Conservation (phyloP, 164 flowering plant species). For the Euptelea pleiosperma region DNA sequence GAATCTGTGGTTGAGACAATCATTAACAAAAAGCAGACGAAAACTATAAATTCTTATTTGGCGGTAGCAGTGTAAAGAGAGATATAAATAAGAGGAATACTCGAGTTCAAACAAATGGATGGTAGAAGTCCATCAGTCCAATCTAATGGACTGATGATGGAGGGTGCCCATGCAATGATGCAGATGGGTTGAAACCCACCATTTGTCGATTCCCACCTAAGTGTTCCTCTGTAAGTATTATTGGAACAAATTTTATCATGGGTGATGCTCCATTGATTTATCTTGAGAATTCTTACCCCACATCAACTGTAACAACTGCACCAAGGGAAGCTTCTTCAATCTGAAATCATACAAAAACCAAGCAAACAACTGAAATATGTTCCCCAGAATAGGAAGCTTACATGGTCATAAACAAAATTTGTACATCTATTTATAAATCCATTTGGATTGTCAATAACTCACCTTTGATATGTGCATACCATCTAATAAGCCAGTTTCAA, state of each 20-base stretch:
- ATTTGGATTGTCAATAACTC: slow-evolving; percentile 1
- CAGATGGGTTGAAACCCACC: not conserved
- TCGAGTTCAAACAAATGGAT: no score
- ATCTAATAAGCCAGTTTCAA: slow-evolving; percentile 20
- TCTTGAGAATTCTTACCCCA: slow-evolving; percentile 25
- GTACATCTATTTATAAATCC: not conserved
- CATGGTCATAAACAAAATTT: no score
- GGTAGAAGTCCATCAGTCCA: no score
- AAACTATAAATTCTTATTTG: not conserved
- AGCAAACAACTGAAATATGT: slow-evolving; percentile 1
- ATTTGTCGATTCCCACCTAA: not conserved
- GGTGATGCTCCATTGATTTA: no score
- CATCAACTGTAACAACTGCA: slow-evolving; percentile 11
- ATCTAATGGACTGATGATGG: no score
- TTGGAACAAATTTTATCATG: not conserved
- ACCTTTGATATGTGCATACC: slow-evolving; percentile 20
- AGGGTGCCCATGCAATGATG: not conserved
- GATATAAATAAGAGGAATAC: not conserved
- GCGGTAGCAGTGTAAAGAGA: not conserved
- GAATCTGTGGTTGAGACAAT: no score
- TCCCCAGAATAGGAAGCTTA: not conserved
- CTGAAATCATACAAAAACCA: slow-evolving; percentile 25
- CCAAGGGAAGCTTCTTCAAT: slow-evolving; percentile 17
- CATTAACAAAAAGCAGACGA: not conserved
- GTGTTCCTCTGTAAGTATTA: no score